Conservation (phyloP, 2,329 filamentous ascomycete genomes). For the Ophiostoma perfectum region DNA sequence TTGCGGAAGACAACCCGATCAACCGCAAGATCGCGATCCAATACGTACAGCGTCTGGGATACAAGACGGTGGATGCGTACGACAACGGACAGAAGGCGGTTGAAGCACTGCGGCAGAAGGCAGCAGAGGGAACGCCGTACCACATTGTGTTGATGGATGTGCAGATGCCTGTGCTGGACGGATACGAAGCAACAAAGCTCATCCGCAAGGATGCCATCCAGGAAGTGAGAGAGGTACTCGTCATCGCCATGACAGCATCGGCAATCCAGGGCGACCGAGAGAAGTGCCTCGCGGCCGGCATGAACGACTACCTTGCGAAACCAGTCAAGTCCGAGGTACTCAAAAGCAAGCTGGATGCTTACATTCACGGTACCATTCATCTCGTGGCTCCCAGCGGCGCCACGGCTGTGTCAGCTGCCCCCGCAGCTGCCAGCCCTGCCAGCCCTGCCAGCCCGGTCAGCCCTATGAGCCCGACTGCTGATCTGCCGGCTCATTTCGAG, state of each 20-base stretch:
- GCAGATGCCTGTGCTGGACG: conserved; percentile 90
- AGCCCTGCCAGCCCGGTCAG: background rate
- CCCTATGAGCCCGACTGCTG: background rate
- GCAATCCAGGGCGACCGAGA: conserved; percentile 92
- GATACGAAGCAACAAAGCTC: conserved; percentile 82
- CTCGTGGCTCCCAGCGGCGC: conserved; percentile 23
- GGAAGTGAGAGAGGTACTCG: conserved; percentile 72
- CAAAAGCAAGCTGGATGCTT: conserved; percentile 69
- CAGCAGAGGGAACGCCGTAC: conserved; percentile 68
- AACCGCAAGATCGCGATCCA: conserved; percentile 92
- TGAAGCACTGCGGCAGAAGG: conserved; percentile 71
- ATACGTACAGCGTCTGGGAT: conserved; percentile 80
- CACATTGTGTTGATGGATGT: conserved; percentile 94
- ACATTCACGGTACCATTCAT: conserved; percentile 39
- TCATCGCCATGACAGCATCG: conserved; percentile 95
- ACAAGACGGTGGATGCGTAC: conserved; percentile 75
- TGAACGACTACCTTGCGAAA: conserved; percentile 97
- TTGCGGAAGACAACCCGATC: conserved; percentile 92
- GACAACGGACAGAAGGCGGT: conserved; percentile 86
- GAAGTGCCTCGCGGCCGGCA: conserved; percentile 90
- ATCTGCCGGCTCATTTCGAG: background rate
- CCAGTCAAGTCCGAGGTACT: conserved; percentile 85
- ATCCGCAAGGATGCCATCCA: conserved; percentile 72
- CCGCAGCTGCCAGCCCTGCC: background rate
- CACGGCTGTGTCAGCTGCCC: background rate